These are phyloP conservation scores for Scalesia atractyloides DNA, from an alignment of 129 eudicot genomes.

Conservation along the genomic window DNA sequence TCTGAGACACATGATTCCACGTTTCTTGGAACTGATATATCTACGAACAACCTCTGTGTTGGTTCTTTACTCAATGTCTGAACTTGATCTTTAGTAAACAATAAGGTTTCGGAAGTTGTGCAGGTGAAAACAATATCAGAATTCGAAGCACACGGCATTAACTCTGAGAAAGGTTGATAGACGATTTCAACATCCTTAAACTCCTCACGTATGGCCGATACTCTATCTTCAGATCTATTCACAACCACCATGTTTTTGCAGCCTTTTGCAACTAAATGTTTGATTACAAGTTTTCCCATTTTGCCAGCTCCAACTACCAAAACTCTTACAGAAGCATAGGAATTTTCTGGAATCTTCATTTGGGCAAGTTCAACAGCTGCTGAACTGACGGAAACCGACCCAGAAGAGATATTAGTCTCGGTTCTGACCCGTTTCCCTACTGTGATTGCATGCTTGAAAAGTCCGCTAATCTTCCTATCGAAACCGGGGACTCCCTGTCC, in stretches of 20 bases:
- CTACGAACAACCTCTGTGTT: slow-evolving; percentile 58
- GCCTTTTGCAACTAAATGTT: slow-evolving; percentile 81
- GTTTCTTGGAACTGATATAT: slow-evolving; percentile 80
- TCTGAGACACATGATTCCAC: slow-evolving; percentile 71
- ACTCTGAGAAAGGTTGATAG: slow-evolving; percentile 54
- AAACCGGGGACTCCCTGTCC: slow-evolving; percentile 76
- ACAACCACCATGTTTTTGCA: slow-evolving; percentile 68
- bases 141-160: slow-evolving; percentile 52
- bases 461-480: slow-evolving; percentile 69
- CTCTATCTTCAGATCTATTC: slow-evolving; percentile 74
- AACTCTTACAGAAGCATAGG: slow-evolving; percentile 48
- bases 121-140: slow-evolving; percentile 76
- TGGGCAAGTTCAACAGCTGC: slow-evolving; percentile 89
- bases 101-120: slow-evolving; percentile 62
- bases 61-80: slow-evolving; percentile 30
- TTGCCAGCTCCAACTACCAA: slow-evolving; percentile 89
- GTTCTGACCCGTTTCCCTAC: slow-evolving; percentile 82
- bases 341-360: slow-evolving; percentile 58
- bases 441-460: slow-evolving; percentile 80
- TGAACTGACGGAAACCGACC: slow-evolving; percentile 92
- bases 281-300: slow-evolving; percentile 88
- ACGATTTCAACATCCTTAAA: slow-evolving; percentile 60
- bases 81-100: slow-evolving; percentile 64
- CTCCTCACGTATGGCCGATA: slow-evolving; percentile 52
- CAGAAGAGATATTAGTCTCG: slow-evolving; percentile 70